Evolutionary conservation across 345 rosid genomes (phyloP).

Genomic region (Physaria fendleri): DNA sequence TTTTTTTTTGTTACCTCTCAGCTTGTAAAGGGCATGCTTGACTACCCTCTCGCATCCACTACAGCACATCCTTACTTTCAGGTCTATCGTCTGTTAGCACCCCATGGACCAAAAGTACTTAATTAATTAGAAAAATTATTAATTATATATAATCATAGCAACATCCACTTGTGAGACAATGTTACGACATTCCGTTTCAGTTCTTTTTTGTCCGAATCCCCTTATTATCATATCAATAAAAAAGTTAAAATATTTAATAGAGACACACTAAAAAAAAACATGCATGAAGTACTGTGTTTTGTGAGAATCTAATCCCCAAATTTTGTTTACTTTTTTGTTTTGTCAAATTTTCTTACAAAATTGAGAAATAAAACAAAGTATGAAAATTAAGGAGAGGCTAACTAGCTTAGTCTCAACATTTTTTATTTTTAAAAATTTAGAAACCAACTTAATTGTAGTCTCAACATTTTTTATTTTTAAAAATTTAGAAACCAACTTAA

Average conservation of each 20-base stretch:
- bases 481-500: background rate
- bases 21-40: conserved; percentile 74
- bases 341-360: background rate
- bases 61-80: conserved; percentile 96
- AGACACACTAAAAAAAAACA: background rate
- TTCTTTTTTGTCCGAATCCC: conserved; percentile 28
- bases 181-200: conserved; percentile 19
- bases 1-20: conserved; percentile 88
- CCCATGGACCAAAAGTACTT: too few species aligned
- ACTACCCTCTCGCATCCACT: conserved; percentile 89
- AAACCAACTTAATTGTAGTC: background rate
- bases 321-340: background rate
- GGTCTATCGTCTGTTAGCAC: conserved; percentile 67
- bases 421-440: background rate
- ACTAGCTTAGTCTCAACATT: background rate
- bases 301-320: conserved; percentile 10
- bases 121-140: too few species aligned
- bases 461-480: background rate
- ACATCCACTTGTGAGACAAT: conserved; percentile 31
- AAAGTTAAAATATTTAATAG: conserved; percentile 9
- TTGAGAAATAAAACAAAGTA: background rate
- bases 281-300: too few species aligned
- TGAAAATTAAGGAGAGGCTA: background rate
- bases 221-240: conserved; percentile 17
- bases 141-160: conserved; percentile 15